Conservation (phyloP, 1,284 basidiomycete genomes). For the Trametes sp. region DNA sequence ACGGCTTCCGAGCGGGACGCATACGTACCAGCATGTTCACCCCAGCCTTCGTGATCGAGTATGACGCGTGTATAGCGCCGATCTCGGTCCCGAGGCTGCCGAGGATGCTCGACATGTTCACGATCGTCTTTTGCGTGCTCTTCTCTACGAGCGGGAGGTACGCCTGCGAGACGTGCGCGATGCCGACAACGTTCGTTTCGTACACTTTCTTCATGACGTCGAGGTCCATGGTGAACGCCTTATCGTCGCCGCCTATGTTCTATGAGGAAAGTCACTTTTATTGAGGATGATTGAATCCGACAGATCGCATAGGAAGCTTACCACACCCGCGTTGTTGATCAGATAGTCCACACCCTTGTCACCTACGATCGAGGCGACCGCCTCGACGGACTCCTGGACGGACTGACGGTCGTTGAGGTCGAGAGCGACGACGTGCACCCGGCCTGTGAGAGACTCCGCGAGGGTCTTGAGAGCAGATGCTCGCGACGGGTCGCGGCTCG, state of each 20-base stretch:
- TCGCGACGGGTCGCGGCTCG: slow-evolving; percentile 41
- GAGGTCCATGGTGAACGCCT: slow-evolving; percentile 34
- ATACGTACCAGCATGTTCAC: slow-evolving; percentile 40
- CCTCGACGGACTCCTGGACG: slow-evolving; percentile 33
- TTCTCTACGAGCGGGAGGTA: slow-evolving; percentile 43
- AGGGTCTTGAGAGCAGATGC: slow-evolving; percentile 38
- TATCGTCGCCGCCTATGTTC: slow-evolving; percentile 18
- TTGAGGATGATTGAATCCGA: too few relatives aligned
- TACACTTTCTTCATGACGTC: slow-evolving; percentile 32
- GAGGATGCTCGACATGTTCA: slow-evolving; percentile 43
- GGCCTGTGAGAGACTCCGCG: slow-evolving; percentile 23
- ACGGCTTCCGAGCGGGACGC: too few relatives aligned
- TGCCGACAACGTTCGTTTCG: slow-evolving; percentile 44
- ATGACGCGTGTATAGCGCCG: slow-evolving; percentile 32
- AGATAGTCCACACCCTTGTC: slow-evolving; percentile 46
- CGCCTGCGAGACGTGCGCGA: slow-evolving; percentile 41
- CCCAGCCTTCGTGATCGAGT: slow-evolving; percentile 39
- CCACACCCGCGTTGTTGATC: slow-evolving; percentile 45
- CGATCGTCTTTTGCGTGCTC: slow-evolving; percentile 42
- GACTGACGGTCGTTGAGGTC: slow-evolving; percentile 39
- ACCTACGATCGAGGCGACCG: slow-evolving; percentile 35
- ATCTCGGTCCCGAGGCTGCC: slow-evolving; percentile 39
- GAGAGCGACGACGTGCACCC: slow-evolving; percentile 41
- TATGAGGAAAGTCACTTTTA: too few relatives aligned
- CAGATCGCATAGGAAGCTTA: background rate